Base-by-base conservation (phyloP, 495 filamentous ascomycete species). In the Pseudoneurospora amorphoporcata region DNA sequence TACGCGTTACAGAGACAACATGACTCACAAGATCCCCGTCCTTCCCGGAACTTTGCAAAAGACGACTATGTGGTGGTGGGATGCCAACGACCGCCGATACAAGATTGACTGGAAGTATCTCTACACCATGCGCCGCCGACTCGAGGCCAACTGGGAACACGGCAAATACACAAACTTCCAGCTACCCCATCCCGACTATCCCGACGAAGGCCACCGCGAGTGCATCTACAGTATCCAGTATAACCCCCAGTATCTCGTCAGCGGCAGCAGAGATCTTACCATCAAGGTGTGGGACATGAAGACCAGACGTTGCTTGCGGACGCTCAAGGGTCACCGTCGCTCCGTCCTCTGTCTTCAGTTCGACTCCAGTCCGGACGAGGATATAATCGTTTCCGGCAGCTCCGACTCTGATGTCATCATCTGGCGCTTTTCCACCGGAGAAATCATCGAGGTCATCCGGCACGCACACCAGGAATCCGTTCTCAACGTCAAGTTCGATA, bases 171-270 rank as follows among this genome's bases (percentile, higher is more conserved):
- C 86, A 7, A 96, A 92, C 74, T 98, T 98, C 79, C 92, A 94
- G 80, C 86, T 99, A 8, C 95, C 95, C 3, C 92, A 96, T 73
- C 93, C 92, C 0, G 85, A 90, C 42, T 85, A 94, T 76, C 87
- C 88, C 38, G 88, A 93, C 37, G 95, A 98, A 77, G 92, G 92
- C 3, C 95, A 99, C 76, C 84, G 82, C 10, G 95, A 99, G 77
- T 98, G 95, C 79, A 94, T 99, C 43, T 99, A 99, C 82, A 94
- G 92, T 8, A 90, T 99, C 39, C 94, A 98, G 77, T 96, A 92
- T 77, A 90, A 90, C 53, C 85, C 91, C 0, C 90, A 92, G 65
- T 96, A 91, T 80, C 88, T 99, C 14, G 95, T 98, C 68, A 97
- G 94, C 77, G 95, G 96, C 37, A 98, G 94, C 76, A 87, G 95